These are phyloP conservation scores for Sarocladium oryzae DNA, from an alignment of 2,329 filamentous ascomycete species.

Conservation along the genomic window DNA sequence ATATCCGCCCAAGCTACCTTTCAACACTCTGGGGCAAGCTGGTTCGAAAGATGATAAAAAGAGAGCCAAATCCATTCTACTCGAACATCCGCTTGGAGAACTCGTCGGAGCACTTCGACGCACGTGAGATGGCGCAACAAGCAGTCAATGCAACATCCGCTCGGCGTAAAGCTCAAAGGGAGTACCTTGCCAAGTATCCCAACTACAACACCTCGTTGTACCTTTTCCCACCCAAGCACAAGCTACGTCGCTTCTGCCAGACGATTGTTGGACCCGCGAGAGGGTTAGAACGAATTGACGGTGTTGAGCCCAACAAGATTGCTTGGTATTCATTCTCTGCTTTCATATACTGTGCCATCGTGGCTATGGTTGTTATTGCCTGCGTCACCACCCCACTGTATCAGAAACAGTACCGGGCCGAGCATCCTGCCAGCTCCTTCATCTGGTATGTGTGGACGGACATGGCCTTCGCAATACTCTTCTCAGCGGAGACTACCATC, in stretches of 20 bases:
- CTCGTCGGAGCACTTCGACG: constrained; percentile 73
- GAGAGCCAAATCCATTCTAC: constrained; percentile 93
- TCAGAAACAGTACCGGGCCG: constrained; percentile 76
- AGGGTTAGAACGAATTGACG: constrained; percentile 80
- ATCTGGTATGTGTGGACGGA: constrained; percentile 98
- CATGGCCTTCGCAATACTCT: constrained; percentile 79
- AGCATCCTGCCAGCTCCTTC: constrained; percentile 49
- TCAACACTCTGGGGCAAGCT: constrained; percentile 57
- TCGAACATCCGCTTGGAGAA: constrained; percentile 64
- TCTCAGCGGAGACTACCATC: constrained; percentile 78
- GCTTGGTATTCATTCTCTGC: constrained; percentile 92
- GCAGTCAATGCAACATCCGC: constrained; percentile 77
- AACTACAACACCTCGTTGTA: constrained; percentile 90
- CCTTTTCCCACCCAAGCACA: constrained; percentile 73
- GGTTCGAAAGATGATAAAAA: constrained; percentile 47
- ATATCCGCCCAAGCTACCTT: constrained; percentile 51
- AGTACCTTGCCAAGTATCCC: constrained; percentile 81
- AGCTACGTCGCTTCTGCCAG: constrained; percentile 77
- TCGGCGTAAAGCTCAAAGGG: constrained; percentile 80
- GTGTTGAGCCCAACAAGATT: constrained; percentile 79
- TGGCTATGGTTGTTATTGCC: constrained; percentile 95
- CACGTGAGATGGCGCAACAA: constrained; percentile 82
- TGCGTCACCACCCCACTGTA: constrained; percentile 93
- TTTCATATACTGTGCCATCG: constrained; percentile 87
- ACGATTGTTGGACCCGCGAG: constrained; percentile 85